These are phyloP conservation scores for Flaveria trinervia DNA, from an alignment of 129 eudicot species.

Conservation along the genomic window DNA sequence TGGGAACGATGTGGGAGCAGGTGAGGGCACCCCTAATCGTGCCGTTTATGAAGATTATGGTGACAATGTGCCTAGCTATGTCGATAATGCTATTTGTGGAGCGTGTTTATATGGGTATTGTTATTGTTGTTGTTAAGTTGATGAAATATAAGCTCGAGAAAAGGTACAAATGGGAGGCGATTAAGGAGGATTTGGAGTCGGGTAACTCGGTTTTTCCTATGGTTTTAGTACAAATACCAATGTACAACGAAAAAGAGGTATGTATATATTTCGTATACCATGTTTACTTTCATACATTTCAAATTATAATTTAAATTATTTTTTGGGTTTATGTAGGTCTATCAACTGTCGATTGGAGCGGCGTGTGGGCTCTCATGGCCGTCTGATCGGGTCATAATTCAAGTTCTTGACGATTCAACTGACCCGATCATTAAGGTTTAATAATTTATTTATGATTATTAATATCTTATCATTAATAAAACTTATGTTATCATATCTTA, in stretches of 20 bases:
- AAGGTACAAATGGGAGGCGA: constrained; percentile 77
- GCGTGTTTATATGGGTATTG: constrained; percentile 77
- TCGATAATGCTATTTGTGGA: constrained; percentile 75
- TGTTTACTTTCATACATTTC: neutral
- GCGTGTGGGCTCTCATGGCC: constrained; percentile 97
- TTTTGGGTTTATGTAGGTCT: constrained; percentile 46
- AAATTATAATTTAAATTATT: neutral
- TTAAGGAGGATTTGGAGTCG: constrained; percentile 78
- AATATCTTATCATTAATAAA: neutral
- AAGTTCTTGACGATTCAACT: constrained; percentile 93
- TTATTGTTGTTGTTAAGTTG: constrained; percentile 60
- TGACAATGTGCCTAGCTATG: constrained; percentile 66
- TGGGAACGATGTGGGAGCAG: constrained; percentile 55
- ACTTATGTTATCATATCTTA: neutral
- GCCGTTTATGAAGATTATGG: constrained; percentile 59
- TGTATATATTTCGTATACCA: neutral
- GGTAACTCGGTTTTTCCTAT: constrained; percentile 73
- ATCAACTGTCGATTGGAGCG: constrained; percentile 95
- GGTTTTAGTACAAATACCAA: constrained; percentile 92
- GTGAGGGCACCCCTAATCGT: constrained; percentile 61
- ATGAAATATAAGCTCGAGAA: constrained; percentile 59
- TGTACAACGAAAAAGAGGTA: constrained; percentile 92
- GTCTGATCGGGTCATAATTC: constrained; percentile 74
- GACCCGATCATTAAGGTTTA: constrained; percentile 69
- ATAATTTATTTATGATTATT: neutral